A percentile compares a stretch with the other conserved stretches of the same genome.
Conservation (phyloP, 2,329 filamentous ascomycete species). For the Amphichorda felina region DNA sequence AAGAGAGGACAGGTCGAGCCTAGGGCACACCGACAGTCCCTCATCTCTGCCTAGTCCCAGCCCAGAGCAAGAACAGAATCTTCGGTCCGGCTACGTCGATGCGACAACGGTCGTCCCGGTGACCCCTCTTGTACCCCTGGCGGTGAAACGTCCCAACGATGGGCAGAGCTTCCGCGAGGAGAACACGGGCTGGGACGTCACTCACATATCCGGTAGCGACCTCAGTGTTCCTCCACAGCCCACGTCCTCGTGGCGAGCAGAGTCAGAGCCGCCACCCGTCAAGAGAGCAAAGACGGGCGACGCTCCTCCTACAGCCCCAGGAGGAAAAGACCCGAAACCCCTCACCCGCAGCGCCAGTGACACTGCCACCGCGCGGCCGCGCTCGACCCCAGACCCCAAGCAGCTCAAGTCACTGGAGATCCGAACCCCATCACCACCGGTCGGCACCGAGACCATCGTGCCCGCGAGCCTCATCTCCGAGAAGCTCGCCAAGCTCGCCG, state of each 20-base stretch:
- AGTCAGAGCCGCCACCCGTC: conserved; percentile 16
- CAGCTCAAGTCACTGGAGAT: conserved; percentile 31
- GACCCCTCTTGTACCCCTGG: conserved; percentile 8
- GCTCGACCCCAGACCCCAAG: not conserved
- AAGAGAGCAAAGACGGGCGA: conserved; percentile 12
- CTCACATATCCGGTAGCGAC: conserved; percentile 20
- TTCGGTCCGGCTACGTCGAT: not conserved
- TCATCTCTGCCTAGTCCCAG: not conserved
- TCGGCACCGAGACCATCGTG: conserved; percentile 31
- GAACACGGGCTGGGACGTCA: conserved; percentile 11
- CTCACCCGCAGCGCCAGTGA: conserved; percentile 17
- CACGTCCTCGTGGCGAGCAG: conserved; percentile 11
- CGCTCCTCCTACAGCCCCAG: conserved; percentile 3
- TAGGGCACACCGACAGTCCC: not conserved
- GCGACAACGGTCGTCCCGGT: conserved; percentile 11
- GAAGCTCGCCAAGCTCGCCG: conserved; percentile 36
- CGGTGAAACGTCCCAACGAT: not conserved
- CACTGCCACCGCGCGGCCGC: conserved; percentile 5
- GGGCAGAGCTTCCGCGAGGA: conserved; percentile 5
- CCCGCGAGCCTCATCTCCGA: conserved; percentile 42
- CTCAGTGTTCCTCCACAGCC: conserved; percentile 8
- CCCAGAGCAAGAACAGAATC: not conserved
- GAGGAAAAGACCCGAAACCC: not conserved
- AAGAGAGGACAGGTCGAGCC: not conserved
- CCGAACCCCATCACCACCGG: conserved; percentile 38